Evolutionary conservation across 2,329 filamentous ascomycete genomes (phyloP), one percentile per base, ranked within the genome.

Genomic region (Sclerotinia spermophila): DNA sequence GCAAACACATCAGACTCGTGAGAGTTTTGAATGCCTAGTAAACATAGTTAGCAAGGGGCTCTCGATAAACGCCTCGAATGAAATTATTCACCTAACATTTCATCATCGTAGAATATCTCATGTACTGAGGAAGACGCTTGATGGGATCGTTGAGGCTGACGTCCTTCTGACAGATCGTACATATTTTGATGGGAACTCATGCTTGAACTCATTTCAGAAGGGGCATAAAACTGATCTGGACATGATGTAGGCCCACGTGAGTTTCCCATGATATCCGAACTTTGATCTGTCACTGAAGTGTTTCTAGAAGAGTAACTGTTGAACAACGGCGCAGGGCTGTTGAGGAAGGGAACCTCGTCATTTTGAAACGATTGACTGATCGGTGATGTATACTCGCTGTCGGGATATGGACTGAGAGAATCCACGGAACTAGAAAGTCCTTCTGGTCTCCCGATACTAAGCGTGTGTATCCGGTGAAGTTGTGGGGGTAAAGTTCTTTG

Each of bases 161-260:
- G 77, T 51, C 70, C 70, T 51, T 82, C 76, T 19, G 74, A 65
- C 30, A 78, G 73, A 66, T 89, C 87, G 77, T 87, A 87, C 71
- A 82, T 82, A 73, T 89, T 87, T 74, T 85, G 82, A 74, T 89
- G 87, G 40, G 87, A 88, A 74, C 85, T 83, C 71, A 89, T 84
- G 78, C 86, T 89, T 53, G 87, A 89, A 77, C 86, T 84, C 69
- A 84, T 84, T 75, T 90, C 87, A 6, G 87, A 89, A 11, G 85
- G 83, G n/a, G 85, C 83, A 75, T 89, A 89, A 73, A 86, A 84
- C 51, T 88, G 83, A 73, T 87, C 84, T n/a, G 87, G 87, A 75
- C 85, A 90, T 21, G 88, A 87, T 6, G 86, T 87, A 55, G 86
- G 86, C 21, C 84, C 84, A 74, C 85, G 83, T 69, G 82, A 81